phyloP scores from a whole-genome alignment of 169 alveolate genomes.

The Toxoplasma gondii region DNA sequence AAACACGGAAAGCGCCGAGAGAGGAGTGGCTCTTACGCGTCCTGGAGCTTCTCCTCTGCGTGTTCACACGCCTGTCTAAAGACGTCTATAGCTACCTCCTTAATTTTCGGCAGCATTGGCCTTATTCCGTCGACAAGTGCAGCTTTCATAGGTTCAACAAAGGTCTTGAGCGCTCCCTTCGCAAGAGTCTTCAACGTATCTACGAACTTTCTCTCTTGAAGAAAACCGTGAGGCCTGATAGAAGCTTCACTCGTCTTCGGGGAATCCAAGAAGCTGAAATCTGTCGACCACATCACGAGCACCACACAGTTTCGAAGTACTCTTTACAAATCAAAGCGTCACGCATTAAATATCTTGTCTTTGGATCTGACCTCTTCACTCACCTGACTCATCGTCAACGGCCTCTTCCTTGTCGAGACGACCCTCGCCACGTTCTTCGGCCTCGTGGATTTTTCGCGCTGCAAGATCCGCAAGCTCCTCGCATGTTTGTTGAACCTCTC shows the following conservation, averaged over 20 bases:
- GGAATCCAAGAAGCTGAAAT: background rate
- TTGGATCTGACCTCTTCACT: background rate
- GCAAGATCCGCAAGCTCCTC: constrained; percentile 15
- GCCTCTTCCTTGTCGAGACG: background rate
- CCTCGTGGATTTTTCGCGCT: background rate
- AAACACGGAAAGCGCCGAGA: background rate
- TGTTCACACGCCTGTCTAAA: constrained; percentile 13
- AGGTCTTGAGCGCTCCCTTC: background rate
- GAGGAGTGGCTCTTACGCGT: background rate
- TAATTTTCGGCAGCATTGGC: constrained; percentile 13
- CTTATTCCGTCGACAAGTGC: background rate
- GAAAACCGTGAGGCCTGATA: constrained; percentile 4
- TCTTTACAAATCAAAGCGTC: background rate
- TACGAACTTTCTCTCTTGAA: constrained; percentile 20
- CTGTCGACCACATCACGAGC: background rate
- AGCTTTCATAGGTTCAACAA: background rate
- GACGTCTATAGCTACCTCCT: background rate
- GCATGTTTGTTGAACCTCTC: background rate
- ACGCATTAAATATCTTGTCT: background rate
- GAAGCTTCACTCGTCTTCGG: background rate
- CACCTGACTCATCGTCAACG: background rate
- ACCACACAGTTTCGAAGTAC: background rate
- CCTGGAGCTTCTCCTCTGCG: background rate
- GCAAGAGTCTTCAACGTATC: constrained; percentile 12
- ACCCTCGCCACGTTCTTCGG: background rate